Conservation (phyloP, 306 rosid species). For the Vigna mungo region DNA sequence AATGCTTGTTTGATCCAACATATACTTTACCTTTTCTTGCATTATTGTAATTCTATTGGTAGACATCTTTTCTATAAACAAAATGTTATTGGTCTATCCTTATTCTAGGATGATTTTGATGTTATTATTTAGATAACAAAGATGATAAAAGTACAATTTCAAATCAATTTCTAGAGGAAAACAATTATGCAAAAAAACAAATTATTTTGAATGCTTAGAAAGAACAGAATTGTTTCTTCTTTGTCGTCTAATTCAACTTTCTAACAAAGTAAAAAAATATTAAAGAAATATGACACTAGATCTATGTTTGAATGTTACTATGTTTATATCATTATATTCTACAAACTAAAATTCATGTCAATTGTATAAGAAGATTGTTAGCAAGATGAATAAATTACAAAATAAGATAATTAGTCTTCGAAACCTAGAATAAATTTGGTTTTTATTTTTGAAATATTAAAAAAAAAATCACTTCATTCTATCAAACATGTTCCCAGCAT, state of each 20-base stretch:
- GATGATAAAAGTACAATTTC: background rate
- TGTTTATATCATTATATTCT: background rate
- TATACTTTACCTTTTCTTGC: constrained; percentile 45
- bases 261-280: background rate
- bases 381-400: background rate
- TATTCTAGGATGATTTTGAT: constrained; percentile 34
- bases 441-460: too few species aligned
- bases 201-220: constrained; percentile 15
- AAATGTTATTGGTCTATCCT: constrained; percentile 21
- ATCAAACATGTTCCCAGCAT: too few species aligned
- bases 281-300: background rate
- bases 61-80: constrained; percentile 32
- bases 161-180: constrained; percentile 12
- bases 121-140: constrained; percentile 1
- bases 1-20: constrained; percentile 49
- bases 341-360: background rate
- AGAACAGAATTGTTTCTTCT: constrained; percentile 1
- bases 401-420: background rate
- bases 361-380: background rate
- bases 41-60: constrained; percentile 38
- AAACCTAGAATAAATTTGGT: too few species aligned
- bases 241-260: constrained; percentile 29
- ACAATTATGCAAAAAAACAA: background rate
- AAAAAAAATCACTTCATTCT: too few species aligned
- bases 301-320: constrained; percentile 12